These are phyloP conservation scores for Panus rudis DNA, from an alignment of 768 basidiomycete species.

Conservation along the genomic window DNA sequence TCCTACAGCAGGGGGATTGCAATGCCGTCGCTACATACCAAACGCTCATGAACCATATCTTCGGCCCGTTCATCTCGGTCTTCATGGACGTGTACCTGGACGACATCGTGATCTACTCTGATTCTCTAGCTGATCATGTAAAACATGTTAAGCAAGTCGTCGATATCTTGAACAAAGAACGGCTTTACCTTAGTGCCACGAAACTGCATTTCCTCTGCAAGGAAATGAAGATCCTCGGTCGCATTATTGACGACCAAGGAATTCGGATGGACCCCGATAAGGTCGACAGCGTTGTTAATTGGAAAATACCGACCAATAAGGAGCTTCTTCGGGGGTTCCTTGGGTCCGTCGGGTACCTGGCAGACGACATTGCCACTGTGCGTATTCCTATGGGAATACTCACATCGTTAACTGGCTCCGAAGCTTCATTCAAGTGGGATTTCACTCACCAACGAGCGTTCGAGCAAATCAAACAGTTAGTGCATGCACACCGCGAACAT, in stretches of 20 bases:
- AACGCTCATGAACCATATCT: slow-evolving; percentile 35
- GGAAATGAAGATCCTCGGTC: slow-evolving; percentile 25
- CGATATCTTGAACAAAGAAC: slow-evolving; percentile 24
- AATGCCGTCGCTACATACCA: slow-evolving; percentile 35
- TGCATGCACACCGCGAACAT: slow-evolving; percentile 12
- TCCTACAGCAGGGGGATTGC: slow-evolving; percentile 29
- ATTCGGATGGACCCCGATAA: slow-evolving; percentile 23
- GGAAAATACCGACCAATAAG: slow-evolving; percentile 21
- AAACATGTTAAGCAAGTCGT: slow-evolving; percentile 26
- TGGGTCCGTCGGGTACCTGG: slow-evolving; percentile 29
- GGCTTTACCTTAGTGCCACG: slow-evolving; percentile 27
- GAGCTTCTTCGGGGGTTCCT: slow-evolving; percentile 27
- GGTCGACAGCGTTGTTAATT: slow-evolving; percentile 21
- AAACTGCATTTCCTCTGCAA: slow-evolving; percentile 29
- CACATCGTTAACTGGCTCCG: slow-evolving; percentile 9
- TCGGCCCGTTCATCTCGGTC: slow-evolving; percentile 20
- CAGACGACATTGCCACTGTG: slow-evolving; percentile 25
- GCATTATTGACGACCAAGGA: slow-evolving; percentile 19
- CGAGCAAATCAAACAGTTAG: slow-evolving; percentile 19
- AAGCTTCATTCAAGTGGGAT: slow-evolving; percentile 16
- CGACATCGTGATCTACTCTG: slow-evolving; percentile 28
- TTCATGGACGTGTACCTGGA: slow-evolving; percentile 31
- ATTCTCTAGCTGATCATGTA: slow-evolving; percentile 22
- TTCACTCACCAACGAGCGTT: slow-evolving; percentile 25
- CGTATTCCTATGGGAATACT: slow-evolving; percentile 33